Evolutionary conservation across 2,329 filamentous ascomycete species (phyloP), one percentile per base, ranked within the genome.

Genomic region (Cylindrodendrum hubeiense): DNA sequence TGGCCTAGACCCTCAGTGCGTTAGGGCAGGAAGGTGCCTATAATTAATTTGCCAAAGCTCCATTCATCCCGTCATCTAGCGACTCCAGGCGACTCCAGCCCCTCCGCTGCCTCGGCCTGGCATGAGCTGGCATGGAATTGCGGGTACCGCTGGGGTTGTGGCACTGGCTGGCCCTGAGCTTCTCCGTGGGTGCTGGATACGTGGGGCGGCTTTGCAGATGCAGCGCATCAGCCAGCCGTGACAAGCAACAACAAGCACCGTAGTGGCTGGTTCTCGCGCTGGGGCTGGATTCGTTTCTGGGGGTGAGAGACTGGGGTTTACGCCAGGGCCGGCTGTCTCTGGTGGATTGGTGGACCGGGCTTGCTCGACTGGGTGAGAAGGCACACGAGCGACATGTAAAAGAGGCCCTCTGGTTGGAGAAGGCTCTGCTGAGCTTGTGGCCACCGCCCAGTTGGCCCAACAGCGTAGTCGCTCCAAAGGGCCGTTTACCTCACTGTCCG

Each of bases 21-120:
- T 54, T 66, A 66, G 49, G 49, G 50, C 39, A 28, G 58, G 34
- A 50, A 67, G 44, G 60, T 59, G 60, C 60, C 70, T 70, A 67
- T 70, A 66, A 64, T 74, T 74, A 73, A 74, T 67, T 67, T 70
- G 59, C 65, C 57, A 65, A 41, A 28, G 61, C 62, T 67, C 71
- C 68, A 53, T 72, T 60, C 24, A 21, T 37, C 47, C 43, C 19
- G 24, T 30, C 17, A 17, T 33, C 26, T 26, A 49, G 46, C 26
- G 46, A 28, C 37, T 60, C 56, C 41, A 57, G 58, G 58, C 17
- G 37, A 44, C 34, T 63, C 60, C 37, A 65, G 44, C 24, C 56
- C 62, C 49, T 66, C 60, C 66, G 65, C 50, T 44, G 52, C 65
- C 50, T 61, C 59, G 51, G 53, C 39, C 37, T 53, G 60, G 49